A percentile compares a stretch with the other conserved stretches of the same genome.
Evolutionary conservation across 768 basidiomycete species (phyloP).

Genomic region (Candolleomyces efflorescens): DNA sequence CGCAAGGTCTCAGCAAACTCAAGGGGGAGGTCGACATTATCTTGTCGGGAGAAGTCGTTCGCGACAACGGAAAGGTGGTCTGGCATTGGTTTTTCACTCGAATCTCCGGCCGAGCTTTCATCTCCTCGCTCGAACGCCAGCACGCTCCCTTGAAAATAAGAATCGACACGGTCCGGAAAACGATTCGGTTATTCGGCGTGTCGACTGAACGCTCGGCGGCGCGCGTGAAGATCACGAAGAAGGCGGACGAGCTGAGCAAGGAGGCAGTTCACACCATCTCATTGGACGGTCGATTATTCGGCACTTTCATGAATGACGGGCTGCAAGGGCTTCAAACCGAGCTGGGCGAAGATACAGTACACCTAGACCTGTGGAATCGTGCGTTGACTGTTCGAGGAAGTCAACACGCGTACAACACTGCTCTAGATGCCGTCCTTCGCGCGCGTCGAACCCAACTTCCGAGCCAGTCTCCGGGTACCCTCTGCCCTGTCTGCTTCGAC

Average conservation of each 20-base stretch:
- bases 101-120: constrained; percentile 36
- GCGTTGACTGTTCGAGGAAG: constrained; percentile 55
- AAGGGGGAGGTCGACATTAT: constrained; percentile 62
- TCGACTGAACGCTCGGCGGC: constrained; percentile 35
- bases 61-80: constrained; percentile 42
- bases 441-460: constrained; percentile 22
- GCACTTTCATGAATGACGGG: constrained; percentile 42
- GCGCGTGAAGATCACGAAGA: constrained; percentile 41
- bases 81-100: constrained; percentile 66
- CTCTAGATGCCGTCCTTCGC: constrained; percentile 35
- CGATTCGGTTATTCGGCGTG: constrained; percentile 53
- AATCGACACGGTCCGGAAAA: constrained; percentile 35
- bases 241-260: constrained; percentile 39
- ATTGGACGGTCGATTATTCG: constrained; percentile 42
- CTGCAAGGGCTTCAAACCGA: constrained; percentile 41
- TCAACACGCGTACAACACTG: constrained; percentile 37
- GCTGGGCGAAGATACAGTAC: constrained; percentile 56
- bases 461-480: constrained; percentile 3
- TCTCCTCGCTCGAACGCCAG: constrained; percentile 37
- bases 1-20: constrained; percentile 47
- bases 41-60: constrained; percentile 56
- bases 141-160: constrained; percentile 41
- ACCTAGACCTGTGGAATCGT: constrained; percentile 39
- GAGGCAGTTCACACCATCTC: constrained; percentile 40
- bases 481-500: constrained; percentile 71